A percentile compares a stretch with the other conserved stretches of the same genome.
Evolutionary conservation across 2,329 filamentous ascomycete genomes (phyloP).

Genomic region (Macrophomina phaseolina): DNA sequence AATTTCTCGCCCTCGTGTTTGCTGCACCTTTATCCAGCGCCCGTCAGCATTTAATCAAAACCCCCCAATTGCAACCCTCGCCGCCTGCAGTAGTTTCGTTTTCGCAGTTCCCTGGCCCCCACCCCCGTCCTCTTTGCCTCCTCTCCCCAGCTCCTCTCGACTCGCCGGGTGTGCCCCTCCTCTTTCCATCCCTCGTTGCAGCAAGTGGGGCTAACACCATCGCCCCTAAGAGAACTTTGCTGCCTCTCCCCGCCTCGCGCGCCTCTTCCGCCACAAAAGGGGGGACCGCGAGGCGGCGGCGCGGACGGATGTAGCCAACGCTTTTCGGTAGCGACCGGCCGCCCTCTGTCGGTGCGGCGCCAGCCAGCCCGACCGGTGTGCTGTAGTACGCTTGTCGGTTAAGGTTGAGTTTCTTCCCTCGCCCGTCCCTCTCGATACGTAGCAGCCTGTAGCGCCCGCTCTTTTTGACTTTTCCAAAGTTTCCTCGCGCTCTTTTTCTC

Average conservation of each 20-base stretch:
- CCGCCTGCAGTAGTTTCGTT: neutral
- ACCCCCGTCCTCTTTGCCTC: neutral
- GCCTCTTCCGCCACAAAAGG: neutral
- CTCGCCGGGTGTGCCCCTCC: too few species aligned
- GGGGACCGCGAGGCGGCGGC: too few species aligned
- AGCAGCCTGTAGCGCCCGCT: neutral
- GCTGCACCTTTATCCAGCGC: constrained; percentile 20
- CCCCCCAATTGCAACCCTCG: neutral
- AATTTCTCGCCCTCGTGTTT: constrained; percentile 12
- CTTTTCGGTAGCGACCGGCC: too few species aligned
- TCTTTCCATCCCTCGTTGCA: too few species aligned
- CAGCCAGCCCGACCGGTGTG: too few species aligned
- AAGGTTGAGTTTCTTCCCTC: neutral
- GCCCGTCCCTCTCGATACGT: neutral
- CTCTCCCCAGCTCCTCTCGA: too few species aligned
- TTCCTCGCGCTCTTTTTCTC: neutral
- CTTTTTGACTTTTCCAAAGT: neutral
- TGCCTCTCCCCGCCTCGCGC: neutral
- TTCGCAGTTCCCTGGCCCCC: neutral
- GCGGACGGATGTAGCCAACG: too few species aligned
- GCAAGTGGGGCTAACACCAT: neutral
- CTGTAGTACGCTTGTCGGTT: neutral
- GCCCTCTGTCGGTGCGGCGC: too few species aligned
- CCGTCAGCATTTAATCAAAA: constrained; percentile 25
- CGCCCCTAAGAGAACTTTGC: neutral